These are phyloP conservation scores for Linnemannia hyalina DNA, from an alignment of 192 early-diverging fungal species.

Conservation along the genomic window DNA sequence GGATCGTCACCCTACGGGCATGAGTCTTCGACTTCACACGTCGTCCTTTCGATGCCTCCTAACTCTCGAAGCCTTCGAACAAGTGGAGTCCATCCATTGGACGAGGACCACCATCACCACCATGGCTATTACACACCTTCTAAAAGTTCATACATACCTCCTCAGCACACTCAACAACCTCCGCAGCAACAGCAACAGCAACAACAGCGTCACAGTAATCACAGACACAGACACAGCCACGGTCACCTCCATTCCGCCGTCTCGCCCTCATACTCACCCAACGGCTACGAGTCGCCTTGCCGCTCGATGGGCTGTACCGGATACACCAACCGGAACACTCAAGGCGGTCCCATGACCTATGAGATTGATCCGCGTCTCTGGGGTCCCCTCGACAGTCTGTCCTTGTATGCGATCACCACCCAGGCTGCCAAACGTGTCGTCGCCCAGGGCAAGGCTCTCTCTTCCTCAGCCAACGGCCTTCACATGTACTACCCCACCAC, in stretches of 20 bases:
- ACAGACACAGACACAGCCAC: not conserved
- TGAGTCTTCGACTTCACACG: not conserved
- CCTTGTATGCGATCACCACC: constrained; percentile 43
- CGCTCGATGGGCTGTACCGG: constrained; percentile 12
- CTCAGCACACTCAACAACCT: not conserved
- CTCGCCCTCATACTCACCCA: constrained; percentile 27
- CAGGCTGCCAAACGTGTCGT: constrained; percentile 54
- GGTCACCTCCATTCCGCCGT: constrained; percentile 6
- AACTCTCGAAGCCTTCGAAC: constrained; percentile 22
- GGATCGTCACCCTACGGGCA: constrained; percentile 27
- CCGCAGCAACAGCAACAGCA: constrained; percentile 1
- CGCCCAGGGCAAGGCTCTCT: constrained; percentile 47
- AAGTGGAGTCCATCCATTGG: constrained; percentile 36
- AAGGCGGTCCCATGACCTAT: not conserved
- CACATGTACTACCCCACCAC: constrained; percentile 50
- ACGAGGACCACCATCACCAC: constrained; percentile 16
- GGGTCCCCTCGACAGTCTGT: constrained; percentile 43
- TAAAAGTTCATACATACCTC: not conserved
- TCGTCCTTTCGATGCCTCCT: not conserved
- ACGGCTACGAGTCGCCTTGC: constrained; percentile 19
- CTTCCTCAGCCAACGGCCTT: constrained; percentile 29
- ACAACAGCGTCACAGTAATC: not conserved
- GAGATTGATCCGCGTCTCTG: constrained; percentile 46
- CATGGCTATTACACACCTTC: constrained; percentile 12
- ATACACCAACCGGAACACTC: not conserved